These are phyloP conservation scores for Pythium phragmiticola DNA, from an alignment of 352 stramenopile species.

Conservation along the genomic window DNA sequence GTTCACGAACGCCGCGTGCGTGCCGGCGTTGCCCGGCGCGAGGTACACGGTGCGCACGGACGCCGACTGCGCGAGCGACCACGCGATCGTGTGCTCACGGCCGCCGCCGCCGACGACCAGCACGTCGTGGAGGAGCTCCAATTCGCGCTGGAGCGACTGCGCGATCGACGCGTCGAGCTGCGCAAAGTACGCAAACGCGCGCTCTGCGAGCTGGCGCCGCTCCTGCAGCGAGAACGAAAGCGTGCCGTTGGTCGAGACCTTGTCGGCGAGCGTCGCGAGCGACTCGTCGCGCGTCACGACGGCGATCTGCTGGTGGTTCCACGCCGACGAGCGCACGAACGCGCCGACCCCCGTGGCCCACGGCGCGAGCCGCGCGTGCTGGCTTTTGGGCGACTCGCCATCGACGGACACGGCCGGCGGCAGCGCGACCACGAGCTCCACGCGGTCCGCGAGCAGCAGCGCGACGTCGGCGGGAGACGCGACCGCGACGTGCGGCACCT, in stretches of 20 bases:
- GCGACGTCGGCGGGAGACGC: conserved; percentile 59
- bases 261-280: conserved; percentile 44
- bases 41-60: conserved; percentile 83
- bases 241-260: conserved; percentile 59
- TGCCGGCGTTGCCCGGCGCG: conserved; percentile 91
- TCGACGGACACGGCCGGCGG: conserved; percentile 36
- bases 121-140: conserved; percentile 77
- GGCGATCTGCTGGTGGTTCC: conserved; percentile 87
- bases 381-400: conserved; percentile 35
- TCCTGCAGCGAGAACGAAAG: conserved; percentile 73
- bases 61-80: conserved; percentile 88
- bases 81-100: conserved; percentile 94
- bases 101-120: conserved; percentile 92
- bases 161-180: conserved; percentile 71
- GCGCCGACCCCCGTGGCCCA: conserved; percentile 77
- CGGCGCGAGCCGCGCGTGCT: conserved; percentile 45
- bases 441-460: conserved; percentile 64
- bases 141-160: conserved; percentile 45
- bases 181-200: conserved; percentile 79
- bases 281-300: conserved; percentile 75
- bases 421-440: conserved; percentile 66
- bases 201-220: conserved; percentile 66
- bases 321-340: conserved; percentile 81
- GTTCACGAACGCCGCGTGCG: conserved; percentile 70
- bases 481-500: conserved; percentile 74